Base-by-base conservation (phyloP, 371 early-diverging fungal species). In the Circinella minor region DNA sequence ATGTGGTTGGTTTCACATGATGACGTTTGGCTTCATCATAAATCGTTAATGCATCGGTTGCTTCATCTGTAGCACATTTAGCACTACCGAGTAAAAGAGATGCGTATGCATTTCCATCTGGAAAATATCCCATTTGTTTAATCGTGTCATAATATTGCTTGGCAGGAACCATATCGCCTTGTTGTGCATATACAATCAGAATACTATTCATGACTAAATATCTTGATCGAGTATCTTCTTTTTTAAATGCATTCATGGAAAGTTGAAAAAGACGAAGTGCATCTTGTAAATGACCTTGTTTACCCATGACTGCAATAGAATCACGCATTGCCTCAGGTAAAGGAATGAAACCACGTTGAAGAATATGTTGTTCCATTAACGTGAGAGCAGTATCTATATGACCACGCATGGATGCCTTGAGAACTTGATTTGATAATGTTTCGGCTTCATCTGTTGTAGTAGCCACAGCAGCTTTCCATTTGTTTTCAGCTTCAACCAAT, bases 1-100 rank as follows among this genome's bases (percentile, higher is more conserved):
- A 90, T 49, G 86, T 84, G 8, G 85, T 88, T 7, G 87, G 88
- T 73, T 85, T 86, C 51, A 88, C 83, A 70, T 84, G 75, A 57
- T 83, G 84, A 11, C 84, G 80, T 63, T 88, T 88, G 68, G 87
- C 88, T 77, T 90, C 90, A 37, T 87, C 86, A 59, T 88, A 82
- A 38, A 90, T 88, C 15, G 78, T 74, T 55, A 88, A 69, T 10
- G 86, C 88, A 66, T 83, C 84, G 1, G 81, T 67, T 5, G 85
- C 85, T 62, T 86, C 88, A 65, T 88, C 86, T 0, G 82, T 80
- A n/a, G 83, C 81, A 38, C 77, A 80, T 9, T 81, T 78, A n/a
- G 84, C 81, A 46, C 82, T 86, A 11, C 83, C 82, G 27, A 86
- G 60, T 46, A 79, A 55, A 13, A 82, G 75, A 39, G 76, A 75